Conservation (phyloP, 164 flowering plant species). For the Chimonanthus salicifolius region DNA sequence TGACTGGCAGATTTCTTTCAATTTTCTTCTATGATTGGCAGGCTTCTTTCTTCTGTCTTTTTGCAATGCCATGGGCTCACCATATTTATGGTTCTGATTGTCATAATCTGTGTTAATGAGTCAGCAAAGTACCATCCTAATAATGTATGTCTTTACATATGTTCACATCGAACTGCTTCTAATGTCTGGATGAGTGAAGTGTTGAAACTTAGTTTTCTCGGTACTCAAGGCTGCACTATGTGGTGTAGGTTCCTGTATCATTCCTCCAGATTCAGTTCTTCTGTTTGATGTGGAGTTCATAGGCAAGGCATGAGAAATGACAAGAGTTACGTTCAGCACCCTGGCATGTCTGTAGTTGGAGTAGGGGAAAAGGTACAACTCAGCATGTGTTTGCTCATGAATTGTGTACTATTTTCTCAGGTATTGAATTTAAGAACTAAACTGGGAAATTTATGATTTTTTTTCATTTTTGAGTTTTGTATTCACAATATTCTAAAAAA, state of each 20-base stretch:
- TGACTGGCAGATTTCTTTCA: background rate
- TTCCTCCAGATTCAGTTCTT: slow-evolving; percentile 84
- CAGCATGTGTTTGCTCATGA: background rate
- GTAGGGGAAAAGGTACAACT: background rate
- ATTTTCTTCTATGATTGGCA: background rate
- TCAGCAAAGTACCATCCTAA: background rate
- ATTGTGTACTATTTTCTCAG: background rate
- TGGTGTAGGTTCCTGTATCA: slow-evolving; percentile 70
- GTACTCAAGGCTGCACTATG: background rate
- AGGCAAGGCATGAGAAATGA: slow-evolving; percentile 53
- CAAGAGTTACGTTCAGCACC: background rate
- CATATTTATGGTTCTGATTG: background rate
- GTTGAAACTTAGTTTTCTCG: background rate
- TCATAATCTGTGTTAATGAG: background rate
- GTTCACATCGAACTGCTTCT: background rate
- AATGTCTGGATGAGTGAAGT: background rate
- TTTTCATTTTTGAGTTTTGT: background rate
- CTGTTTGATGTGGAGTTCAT: slow-evolving; percentile 84
- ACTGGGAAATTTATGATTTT: too few relatives aligned
- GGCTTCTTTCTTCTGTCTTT: background rate
- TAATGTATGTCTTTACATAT: background rate
- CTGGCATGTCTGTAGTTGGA: background rate
- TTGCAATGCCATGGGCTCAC: background rate
- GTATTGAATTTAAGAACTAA: too few relatives aligned
- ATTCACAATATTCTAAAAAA: background rate